Base-by-base conservation (phyloP, 2,329 filamentous ascomycete species). In the Microsporum canis region DNA sequence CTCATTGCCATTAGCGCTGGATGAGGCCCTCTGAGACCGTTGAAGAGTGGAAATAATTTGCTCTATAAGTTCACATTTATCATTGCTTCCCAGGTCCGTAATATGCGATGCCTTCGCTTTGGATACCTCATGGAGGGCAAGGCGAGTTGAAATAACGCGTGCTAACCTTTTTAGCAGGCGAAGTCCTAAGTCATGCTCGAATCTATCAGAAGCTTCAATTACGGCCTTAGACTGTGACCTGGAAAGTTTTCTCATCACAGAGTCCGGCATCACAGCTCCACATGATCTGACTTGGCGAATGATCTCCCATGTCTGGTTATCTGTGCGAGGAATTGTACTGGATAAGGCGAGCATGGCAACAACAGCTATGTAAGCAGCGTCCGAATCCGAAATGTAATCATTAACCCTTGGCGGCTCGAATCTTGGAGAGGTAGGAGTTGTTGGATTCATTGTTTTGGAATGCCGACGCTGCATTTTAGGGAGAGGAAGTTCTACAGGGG, bases 181-280 rank as follows among this genome's bases (percentile, higher is more conserved):
- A 51, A 81, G 67, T 17, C 78, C 79, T 31, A 79, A 72, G 43
- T 81, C 79, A 67, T 82, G 77, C 63, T 82, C 79, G 12, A 82
- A 69, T 41, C 72, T 73, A 65, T 82, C 76, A 63, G 68, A 72
- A 3, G 70, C 66, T 33, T 72, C 69, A n/a, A 73, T 64, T 7
- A 74, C 63, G 57, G 68, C 67, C 65, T 62, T 67, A 17, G 69
- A 72, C 57, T 67, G 68, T 3, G 66, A 59, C 2, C 66, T 33
- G 7, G 71, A 64, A 33, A 72, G 66, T 43, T 72, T 74, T 45
- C 68, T 68, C 66, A 76, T 71, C 14, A 73, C 71, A 1, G 69
- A 66, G 36, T 72, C 66, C n/a, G 74, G 73, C 55, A 73, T 68
- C 57, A 76, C 70, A 33, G 68, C 68, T 3, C 76, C 75, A 8